A percentile compares a stretch with the other conserved stretches of the same genome.
Conservation (phyloP, 495 filamentous ascomycete genomes). For the Penicillium psychrofluorescens region DNA sequence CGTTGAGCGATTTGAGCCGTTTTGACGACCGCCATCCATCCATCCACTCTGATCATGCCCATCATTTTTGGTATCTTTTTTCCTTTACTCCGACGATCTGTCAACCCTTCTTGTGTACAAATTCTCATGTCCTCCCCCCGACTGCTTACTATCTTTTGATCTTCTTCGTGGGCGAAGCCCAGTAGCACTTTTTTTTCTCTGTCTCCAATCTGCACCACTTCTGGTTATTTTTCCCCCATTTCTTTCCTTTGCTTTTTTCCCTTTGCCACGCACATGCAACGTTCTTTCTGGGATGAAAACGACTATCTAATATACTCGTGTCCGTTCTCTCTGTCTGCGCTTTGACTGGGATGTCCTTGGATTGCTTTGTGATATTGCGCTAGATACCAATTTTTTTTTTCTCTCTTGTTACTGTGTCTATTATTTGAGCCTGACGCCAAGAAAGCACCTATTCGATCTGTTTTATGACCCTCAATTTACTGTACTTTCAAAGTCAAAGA, state of each 20-base stretch:
- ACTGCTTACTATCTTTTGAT: too few relatives aligned
- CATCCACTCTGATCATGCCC: constrained; percentile 21
- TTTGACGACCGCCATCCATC: constrained; percentile 15
- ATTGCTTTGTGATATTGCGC: constrained; percentile 14
- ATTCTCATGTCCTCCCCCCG: not conserved
- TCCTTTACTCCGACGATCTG: too few relatives aligned
- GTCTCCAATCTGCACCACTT: not conserved
- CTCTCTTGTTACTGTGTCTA: constrained; percentile 5
- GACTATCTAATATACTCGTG: not conserved
- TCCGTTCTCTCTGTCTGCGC: constrained; percentile 1
- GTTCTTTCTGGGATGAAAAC: not conserved
- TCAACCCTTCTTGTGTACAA: not conserved
- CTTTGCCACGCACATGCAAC: constrained; percentile 1
- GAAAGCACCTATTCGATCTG: not conserved
- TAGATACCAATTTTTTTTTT: constrained; percentile 14
- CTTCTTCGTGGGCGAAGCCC: too few relatives aligned
- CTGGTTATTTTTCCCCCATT: not conserved
- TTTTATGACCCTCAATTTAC: not conserved
- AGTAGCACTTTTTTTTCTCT: not conserved
- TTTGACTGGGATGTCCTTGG: constrained; percentile 5
- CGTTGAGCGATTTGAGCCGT: constrained; percentile 26
- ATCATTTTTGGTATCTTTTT: constrained; percentile 12
- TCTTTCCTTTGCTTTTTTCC: constrained; percentile 3
- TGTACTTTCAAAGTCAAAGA: not conserved
- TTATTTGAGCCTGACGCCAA: constrained; percentile 9